A percentile compares a stretch with the other conserved stretches of the same genome.
phyloP scores from a whole-genome alignment of 352 stramenopile genomes.

The Phytophthora idaei region DNA sequence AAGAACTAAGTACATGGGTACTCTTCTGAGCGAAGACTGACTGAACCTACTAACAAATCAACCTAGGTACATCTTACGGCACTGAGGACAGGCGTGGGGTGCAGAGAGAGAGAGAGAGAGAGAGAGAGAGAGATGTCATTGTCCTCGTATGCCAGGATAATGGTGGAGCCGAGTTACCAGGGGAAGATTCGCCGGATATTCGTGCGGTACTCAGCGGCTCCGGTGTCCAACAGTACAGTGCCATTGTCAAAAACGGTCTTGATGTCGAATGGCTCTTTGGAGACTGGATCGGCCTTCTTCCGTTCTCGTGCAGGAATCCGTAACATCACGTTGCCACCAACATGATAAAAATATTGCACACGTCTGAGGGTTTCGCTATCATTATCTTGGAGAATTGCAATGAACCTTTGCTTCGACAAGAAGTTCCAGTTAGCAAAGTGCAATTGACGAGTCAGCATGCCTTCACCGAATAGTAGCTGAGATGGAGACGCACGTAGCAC shows the following conservation, averaged over 20 bases:
- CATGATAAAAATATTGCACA: not conserved
- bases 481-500: slow-evolving; percentile 1
- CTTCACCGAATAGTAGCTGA: slow-evolving; percentile 12
- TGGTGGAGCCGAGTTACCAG: not conserved
- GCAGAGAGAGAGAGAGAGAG: too few species aligned
- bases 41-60: too few species aligned
- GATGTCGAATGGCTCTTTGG: slow-evolving; percentile 18
- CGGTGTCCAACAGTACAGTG: slow-evolving; percentile 8
- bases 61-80: too few species aligned
- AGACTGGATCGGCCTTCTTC: not conserved
- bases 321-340: slow-evolving; percentile 16
- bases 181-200: slow-evolving; percentile 25
- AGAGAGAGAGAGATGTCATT: too few species aligned
- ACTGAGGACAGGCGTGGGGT: too few species aligned
- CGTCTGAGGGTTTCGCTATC: not conserved
- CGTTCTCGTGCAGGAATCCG: not conserved
- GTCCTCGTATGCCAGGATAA: not conserved
- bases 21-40: too few species aligned
- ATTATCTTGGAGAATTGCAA: slow-evolving; percentile 11
- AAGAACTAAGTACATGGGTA: too few species aligned
- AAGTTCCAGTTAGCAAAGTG: slow-evolving; percentile 19
- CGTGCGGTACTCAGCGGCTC: not conserved
- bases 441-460: slow-evolving; percentile 7
- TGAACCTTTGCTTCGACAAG: slow-evolving; percentile 16
- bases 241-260: slow-evolving; percentile 14